Percentiles rank a stretch among this genome's conserved stretches.
Evolutionary conservation across 108 stramenopile species (phyloP).

Genomic region (Pseudonitzschia pungens): DNA sequence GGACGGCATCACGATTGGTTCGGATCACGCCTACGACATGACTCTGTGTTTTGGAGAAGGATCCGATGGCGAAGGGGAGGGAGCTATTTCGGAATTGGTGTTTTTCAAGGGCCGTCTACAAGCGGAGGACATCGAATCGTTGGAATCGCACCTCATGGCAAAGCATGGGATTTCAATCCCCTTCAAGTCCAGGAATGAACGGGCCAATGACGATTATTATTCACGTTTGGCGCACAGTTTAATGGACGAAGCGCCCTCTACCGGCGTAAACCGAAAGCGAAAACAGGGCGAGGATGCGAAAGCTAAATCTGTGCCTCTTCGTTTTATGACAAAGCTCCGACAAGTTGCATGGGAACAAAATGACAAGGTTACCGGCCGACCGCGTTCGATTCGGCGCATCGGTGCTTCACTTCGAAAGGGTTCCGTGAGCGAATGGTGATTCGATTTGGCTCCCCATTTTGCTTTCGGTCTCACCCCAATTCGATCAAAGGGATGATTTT

Average conservation of each 20-base stretch:
- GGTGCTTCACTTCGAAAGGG: conserved; percentile 30
- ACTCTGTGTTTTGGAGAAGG: conserved; percentile 76
- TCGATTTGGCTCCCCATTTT: background rate
- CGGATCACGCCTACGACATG: conserved; percentile 83
- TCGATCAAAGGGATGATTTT: too few relatives aligned
- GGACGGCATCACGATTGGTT: conserved; percentile 83
- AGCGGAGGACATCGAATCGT: conserved; percentile 43
- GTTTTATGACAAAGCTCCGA: conserved; percentile 64
- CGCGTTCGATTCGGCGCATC: conserved; percentile 50
- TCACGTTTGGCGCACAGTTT: conserved; percentile 61
- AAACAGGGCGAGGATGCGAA: background rate
- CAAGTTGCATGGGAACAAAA: conserved; percentile 68
- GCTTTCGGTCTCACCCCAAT: background rate
- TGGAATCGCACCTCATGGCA: conserved; percentile 71
- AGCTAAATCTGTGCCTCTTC: conserved; percentile 51
- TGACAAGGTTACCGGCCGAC: conserved; percentile 66
- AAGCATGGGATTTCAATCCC: conserved; percentile 62
- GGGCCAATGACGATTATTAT: conserved; percentile 54
- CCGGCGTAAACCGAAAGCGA: conserved; percentile 1
- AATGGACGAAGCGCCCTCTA: conserved; percentile 46
- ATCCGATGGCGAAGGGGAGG: conserved; percentile 67
- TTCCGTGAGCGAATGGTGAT: conserved; percentile 15
- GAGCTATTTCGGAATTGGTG: conserved; percentile 79
- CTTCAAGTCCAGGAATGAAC: conserved; percentile 22
- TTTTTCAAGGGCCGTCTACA: conserved; percentile 73